These are phyloP conservation scores for Syncephalis plumigaleata DNA, from an alignment of 371 early-diverging fungal species.

Conservation along the genomic window DNA sequence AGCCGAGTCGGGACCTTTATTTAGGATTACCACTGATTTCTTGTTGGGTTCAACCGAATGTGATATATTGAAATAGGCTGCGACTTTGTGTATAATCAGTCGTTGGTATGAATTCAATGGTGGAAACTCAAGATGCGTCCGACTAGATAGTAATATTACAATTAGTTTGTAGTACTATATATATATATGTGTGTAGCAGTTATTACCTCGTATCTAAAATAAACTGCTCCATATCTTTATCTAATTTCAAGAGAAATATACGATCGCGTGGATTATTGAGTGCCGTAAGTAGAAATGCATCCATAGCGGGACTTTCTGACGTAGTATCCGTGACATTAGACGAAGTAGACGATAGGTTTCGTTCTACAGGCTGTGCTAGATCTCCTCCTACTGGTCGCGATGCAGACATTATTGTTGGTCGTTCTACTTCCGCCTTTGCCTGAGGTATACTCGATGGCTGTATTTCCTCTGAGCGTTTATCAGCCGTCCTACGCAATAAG, in stretches of 20 bases:
- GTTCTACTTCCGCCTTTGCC: no score
- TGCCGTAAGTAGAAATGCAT: slow-evolving; percentile 43
- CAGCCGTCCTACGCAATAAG: no score
- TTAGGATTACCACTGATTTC: slow-evolving; percentile 31
- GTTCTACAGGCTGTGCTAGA: no score
- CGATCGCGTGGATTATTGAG: slow-evolving; percentile 48
- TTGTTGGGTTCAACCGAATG: slow-evolving; percentile 39
- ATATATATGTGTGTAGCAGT: no score
- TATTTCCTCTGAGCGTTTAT: no score
- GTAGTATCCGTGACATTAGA: not conserved
- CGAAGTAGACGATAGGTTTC: no score
- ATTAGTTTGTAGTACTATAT: no score
- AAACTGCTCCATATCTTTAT: slow-evolving; percentile 44
- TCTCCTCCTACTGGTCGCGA: no score
- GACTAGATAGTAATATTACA: slow-evolving; percentile 17
- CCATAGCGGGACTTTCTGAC: slow-evolving; percentile 9
- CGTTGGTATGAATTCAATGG: slow-evolving; percentile 64
- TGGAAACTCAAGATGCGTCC: slow-evolving; percentile 40
- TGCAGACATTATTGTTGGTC: no score
- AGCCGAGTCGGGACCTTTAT: slow-evolving; percentile 32
- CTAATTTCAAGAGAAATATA: slow-evolving; percentile 50
- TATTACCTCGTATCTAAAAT: slow-evolving; percentile 36
- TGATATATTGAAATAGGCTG: slow-evolving; percentile 45
- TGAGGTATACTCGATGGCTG: no score
- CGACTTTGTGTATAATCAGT: slow-evolving; percentile 51